Percentiles rank a stretch among this genome's conserved stretches.
Evolutionary conservation across 306 rosid species (phyloP).

Genomic region (Malus sylvestris): DNA sequence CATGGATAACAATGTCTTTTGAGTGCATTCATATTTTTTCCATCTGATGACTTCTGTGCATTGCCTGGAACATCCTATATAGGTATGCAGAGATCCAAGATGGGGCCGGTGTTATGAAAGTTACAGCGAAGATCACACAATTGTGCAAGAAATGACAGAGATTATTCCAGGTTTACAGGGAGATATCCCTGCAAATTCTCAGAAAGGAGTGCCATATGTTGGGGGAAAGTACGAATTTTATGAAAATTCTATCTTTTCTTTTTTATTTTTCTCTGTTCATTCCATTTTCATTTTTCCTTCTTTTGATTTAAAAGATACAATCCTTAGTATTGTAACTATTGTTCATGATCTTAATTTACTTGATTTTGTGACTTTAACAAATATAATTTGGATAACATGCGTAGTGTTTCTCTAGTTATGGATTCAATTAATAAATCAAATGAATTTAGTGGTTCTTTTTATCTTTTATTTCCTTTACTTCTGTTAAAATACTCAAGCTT

Average conservation of each 20-base stretch:
- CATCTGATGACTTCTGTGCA: slow-evolving; percentile 3
- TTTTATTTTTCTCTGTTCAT: neutral
- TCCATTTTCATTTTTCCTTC: neutral
- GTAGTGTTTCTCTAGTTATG: neutral
- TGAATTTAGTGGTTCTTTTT: neutral
- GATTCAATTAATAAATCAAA: neutral
- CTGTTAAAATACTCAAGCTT: neutral
- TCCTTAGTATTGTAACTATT: neutral
- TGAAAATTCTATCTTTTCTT: neutral
- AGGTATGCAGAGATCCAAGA: slow-evolving; percentile 99
- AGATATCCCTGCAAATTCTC: slow-evolving; percentile 48
- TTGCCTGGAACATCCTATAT: slow-evolving; percentile 22
- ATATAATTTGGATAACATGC: neutral
- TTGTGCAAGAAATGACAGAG: slow-evolving; percentile 76
- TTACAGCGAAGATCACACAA: slow-evolving; percentile 82
- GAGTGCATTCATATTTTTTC: neutral
- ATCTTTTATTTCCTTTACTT: neutral
- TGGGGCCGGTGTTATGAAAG: slow-evolving; percentile 99
- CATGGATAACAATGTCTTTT: slow-evolving; percentile 5
- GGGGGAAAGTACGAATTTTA: slow-evolving; percentile 67
- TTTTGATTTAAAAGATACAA: neutral
- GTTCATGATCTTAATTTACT: neutral
- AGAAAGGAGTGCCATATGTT: slow-evolving; percentile 72
- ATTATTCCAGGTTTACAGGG: slow-evolving; percentile 92
- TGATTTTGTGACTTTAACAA: neutral